Base-by-base conservation (phyloP, 2,329 filamentous ascomycete species). In the Malbranchea cinnamomea region DNA sequence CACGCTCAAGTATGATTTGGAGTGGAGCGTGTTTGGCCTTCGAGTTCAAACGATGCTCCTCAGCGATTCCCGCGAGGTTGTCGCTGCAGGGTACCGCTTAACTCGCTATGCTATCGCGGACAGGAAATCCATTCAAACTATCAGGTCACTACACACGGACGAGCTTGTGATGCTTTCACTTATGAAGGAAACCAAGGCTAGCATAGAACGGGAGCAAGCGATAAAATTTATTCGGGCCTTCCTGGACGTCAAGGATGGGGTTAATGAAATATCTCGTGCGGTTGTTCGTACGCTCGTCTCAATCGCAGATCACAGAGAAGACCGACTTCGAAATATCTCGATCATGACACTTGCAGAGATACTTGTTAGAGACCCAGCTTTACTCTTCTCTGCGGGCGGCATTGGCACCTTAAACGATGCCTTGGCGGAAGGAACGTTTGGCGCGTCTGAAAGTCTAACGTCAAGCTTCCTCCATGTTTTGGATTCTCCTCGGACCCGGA, bases 141-240 rank as follows among this genome's bases (percentile, higher is more conserved):
- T 98, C 37, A 74, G 87, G 33, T 68, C 69, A 9, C 62, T 95
- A 12, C 85, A 94, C 42, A 95, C 84, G 0, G 91, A 98, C 51
- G 87, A 83, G 44, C 64, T 95, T 12, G 85, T 94, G 16, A 83
- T 93, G 22, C 65, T 87, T 45, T 95, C 89, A 1, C 62, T 98
- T 19, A 83, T 91, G 40, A 95, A 95, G 50, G 89, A 95, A 52
- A 78, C 80, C 47, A 95, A 94, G 53, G 82, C 87, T n/a, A 85
- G 87, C 43, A 81, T 98, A 11, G 89, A 98, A 59, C 72, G 91
- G 31, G 89, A 98, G 53, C 89, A 98, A 56, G 89, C 89, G 8
- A 63, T 98, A 45, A 98, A 98, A 52, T 94, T 98, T 50, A 77
- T 95, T 15, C 74, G 89, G 35, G 82, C 85, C 6, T 98, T 98